Percentiles rank a stretch among this genome's conserved stretches.
These are phyloP conservation scores for Aspergillus sp. DNA, from an alignment of 2,329 filamentous ascomycete species.

Conservation along the genomic window DNA sequence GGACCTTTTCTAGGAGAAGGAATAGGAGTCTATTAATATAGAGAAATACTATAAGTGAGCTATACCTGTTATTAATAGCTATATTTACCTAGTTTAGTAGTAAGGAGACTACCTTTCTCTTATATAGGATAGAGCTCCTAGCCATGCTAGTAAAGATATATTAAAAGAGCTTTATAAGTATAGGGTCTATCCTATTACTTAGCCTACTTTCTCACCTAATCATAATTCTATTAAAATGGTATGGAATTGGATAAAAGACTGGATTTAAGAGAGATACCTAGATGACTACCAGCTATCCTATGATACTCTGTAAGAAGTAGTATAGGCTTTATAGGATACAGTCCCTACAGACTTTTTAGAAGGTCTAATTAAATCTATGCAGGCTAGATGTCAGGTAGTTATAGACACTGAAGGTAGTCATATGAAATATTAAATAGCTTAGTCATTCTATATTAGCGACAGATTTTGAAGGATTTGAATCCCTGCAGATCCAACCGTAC, in stretches of 20 bases:
- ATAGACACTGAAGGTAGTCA: conserved; percentile 4
- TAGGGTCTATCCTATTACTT: neutral
- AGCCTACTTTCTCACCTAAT: conserved; percentile 6
- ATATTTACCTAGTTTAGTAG: neutral
- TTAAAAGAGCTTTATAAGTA: neutral
- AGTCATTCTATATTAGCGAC: too few relatives aligned
- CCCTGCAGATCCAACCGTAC: too few relatives aligned
- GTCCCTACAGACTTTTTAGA: conserved; percentile 1
- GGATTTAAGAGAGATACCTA: conserved; percentile 2
- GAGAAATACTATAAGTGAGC: neutral
- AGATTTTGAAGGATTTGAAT: too few relatives aligned
- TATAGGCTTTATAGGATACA: conserved; percentile 3
- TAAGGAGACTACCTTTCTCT: neutral
- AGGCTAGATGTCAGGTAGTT: conserved; percentile 3
- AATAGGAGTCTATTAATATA: conserved; percentile 1
- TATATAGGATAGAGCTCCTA: neutral
- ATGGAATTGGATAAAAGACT: conserved; percentile 8
- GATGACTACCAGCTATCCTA: conserved; percentile 2
- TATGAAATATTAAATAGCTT: too few relatives aligned
- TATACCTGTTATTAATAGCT: neutral
- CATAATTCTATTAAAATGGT: conserved; percentile 6
- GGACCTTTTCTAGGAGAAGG: conserved; percentile 3
- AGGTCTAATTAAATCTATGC: conserved; percentile 3
- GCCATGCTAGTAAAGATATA: neutral
- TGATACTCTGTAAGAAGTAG: neutral